These are phyloP conservation scores for Trichosanthes truncata DNA, from an alignment of 306 rosid species.

Conservation along the genomic window DNA sequence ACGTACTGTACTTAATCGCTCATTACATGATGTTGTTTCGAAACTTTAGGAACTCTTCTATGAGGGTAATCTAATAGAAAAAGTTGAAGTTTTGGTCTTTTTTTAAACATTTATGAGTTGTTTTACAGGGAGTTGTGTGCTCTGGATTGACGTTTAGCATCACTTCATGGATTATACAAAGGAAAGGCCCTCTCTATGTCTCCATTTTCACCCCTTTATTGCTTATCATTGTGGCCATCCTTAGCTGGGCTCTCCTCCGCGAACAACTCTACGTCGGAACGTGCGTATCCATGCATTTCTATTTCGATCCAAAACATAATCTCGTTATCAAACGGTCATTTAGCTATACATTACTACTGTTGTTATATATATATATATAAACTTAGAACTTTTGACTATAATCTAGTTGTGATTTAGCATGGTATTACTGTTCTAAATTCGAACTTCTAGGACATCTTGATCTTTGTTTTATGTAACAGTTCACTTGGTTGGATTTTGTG, in stretches of 20 bases:
- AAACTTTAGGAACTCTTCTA: not conserved
- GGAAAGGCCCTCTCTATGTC: conserved; percentile 67
- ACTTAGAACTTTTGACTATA: no score
- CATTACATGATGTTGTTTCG: not conserved
- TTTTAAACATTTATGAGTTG: not conserved
- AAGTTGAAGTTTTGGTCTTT: not conserved
- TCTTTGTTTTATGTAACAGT: not conserved
- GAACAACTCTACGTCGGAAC: conserved; percentile 63
- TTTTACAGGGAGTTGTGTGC: conserved; percentile 49
- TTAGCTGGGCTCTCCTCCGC: conserved; percentile 57
- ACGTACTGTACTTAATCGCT: not conserved
- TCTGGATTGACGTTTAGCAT: conserved; percentile 40
- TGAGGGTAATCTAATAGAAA: not conserved
- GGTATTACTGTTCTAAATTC: not conserved
- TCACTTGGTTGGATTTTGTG: not conserved
- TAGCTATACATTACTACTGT: not conserved
- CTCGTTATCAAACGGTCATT: not conserved
- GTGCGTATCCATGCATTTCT: conserved; percentile 20
- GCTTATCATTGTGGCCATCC: conserved; percentile 44
- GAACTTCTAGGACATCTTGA: not conserved
- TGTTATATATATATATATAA: no score
- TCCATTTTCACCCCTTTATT: conserved; percentile 59
- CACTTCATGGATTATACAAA: conserved; percentile 56
- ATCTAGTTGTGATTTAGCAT: no score
- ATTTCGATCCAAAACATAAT: not conserved